Percentiles rank a stretch among this genome's conserved stretches.
phyloP scores from a whole-genome alignment of 495 filamentous ascomycete genomes.

The Platismatia glauca region DNA sequence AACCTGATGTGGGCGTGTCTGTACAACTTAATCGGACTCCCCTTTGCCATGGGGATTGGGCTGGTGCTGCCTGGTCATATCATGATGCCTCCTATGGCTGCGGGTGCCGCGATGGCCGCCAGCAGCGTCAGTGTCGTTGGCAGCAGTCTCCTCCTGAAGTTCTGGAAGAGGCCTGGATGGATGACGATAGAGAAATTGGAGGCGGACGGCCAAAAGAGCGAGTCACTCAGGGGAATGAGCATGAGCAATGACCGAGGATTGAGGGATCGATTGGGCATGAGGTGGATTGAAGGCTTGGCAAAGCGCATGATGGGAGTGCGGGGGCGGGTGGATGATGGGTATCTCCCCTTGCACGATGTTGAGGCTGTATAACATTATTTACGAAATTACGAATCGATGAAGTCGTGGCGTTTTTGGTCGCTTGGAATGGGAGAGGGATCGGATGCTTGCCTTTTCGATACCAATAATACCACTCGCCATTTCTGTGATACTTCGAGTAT shows the following conservation, averaged over 20 bases:
- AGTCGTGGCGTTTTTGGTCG: neutral
- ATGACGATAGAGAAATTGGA: conserved; percentile 68
- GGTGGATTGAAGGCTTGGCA: conserved; percentile 2
- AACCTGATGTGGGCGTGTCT: conserved; percentile 87
- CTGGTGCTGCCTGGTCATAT: conserved; percentile 80
- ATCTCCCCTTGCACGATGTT: conserved; percentile 23
- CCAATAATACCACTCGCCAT: too few species aligned
- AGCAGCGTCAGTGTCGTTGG: conserved; percentile 85
- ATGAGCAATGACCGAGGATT: conserved; percentile 13
- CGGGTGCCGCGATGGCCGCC: conserved; percentile 87
- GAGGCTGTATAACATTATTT: conserved; percentile 19
- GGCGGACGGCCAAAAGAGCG: conserved; percentile 9
- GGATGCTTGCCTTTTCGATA: neutral
- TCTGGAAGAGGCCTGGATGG: conserved; percentile 81
- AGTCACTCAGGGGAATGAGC: conserved; percentile 20
- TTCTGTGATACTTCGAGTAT: too few species aligned
- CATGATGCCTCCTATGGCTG: conserved; percentile 88
- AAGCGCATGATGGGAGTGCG: conserved; percentile 3
- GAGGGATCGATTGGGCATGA: conserved; percentile 9
- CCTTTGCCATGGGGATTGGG: conserved; percentile 88
- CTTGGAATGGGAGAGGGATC: too few species aligned
- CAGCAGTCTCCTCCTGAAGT: conserved; percentile 73
- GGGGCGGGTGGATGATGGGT: conserved; percentile 15
- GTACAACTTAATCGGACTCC: conserved; percentile 88
- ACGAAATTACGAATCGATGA: neutral